Percentiles rank a stretch among this genome's conserved stretches.
Conservation (phyloP, 148 eudicot species). For the Chenopodium suecicum region DNA sequence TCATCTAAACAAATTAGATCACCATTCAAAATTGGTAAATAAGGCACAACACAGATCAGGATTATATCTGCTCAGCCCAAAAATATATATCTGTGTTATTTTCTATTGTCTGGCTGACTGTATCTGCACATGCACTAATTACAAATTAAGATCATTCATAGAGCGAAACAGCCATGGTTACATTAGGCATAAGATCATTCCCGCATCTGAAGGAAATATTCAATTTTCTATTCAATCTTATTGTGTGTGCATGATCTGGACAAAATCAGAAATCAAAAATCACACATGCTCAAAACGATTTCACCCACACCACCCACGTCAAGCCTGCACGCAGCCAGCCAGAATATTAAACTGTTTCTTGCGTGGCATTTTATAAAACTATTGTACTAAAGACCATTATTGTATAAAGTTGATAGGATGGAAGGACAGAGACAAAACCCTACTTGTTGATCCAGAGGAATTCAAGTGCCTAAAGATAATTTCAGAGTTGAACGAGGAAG, state of each 20-base stretch:
- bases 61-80: no score
- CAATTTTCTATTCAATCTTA: neutral
- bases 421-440: constrained; percentile 91
- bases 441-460: constrained; percentile 94
- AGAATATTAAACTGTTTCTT: neutral
- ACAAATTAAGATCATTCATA: neutral
- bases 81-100: neutral
- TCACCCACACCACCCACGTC: neutral
- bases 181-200: neutral
- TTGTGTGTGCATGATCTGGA: neutral
- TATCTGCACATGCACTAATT: neutral
- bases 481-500: constrained; percentile 68
- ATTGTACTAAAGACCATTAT: constrained; percentile 23
- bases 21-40: neutral
- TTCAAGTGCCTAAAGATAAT: constrained; percentile 63
- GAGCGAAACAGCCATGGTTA: neutral
- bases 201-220: neutral
- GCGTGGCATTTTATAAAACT: neutral
- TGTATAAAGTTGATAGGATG: constrained; percentile 90
- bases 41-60: neutral
- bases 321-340: neutral
- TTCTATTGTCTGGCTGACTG: neutral
- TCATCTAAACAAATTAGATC: neutral
- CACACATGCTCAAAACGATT: neutral
- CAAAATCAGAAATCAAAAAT: neutral